phyloP scores from a whole-genome alignment of 148 eudicot species.

The Rhododendron kiyosumense region DNA sequence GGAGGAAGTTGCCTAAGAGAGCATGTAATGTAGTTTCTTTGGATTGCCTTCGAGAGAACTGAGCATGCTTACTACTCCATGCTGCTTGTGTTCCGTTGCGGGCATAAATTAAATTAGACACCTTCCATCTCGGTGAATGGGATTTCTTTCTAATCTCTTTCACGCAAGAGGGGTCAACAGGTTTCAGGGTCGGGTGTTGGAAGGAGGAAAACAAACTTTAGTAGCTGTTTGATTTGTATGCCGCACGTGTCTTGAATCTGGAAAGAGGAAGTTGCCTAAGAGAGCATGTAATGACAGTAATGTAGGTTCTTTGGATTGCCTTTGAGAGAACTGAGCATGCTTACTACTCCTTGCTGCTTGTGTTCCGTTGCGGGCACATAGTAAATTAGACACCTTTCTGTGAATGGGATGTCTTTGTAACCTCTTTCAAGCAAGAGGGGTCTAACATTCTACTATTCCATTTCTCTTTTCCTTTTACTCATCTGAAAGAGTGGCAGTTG shows the following conservation, averaged over 20 bases:
- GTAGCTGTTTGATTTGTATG: neutral
- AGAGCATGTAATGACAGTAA: neutral
- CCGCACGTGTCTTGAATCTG: neutral
- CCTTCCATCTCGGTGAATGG: neutral
- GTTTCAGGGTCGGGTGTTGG: neutral
- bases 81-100: constrained; percentile 23
- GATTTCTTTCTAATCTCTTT: constrained; percentile 1
- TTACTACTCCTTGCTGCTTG: neutral
- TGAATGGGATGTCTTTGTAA: neutral
- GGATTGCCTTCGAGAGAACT: constrained; percentile 21
- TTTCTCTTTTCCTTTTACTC: neutral
- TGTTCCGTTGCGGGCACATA: constrained; percentile 28
- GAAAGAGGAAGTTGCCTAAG: neutral
- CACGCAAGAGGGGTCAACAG: neutral
- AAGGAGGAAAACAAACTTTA: neutral
- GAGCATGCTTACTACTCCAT: neutral
- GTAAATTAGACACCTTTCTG: neutral
- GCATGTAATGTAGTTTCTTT: neutral
- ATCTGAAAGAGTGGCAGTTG: neutral
- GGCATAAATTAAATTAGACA: constrained; percentile 9
- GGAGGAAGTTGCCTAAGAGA: neutral
- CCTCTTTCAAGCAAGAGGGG: constrained; percentile 3
- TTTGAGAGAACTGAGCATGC: constrained; percentile 17
- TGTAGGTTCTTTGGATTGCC: constrained; percentile 5
- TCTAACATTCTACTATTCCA: neutral